phyloP scores from a whole-genome alignment of 208 protist species.

The Acanthamoeba culbertsoni region DNA sequence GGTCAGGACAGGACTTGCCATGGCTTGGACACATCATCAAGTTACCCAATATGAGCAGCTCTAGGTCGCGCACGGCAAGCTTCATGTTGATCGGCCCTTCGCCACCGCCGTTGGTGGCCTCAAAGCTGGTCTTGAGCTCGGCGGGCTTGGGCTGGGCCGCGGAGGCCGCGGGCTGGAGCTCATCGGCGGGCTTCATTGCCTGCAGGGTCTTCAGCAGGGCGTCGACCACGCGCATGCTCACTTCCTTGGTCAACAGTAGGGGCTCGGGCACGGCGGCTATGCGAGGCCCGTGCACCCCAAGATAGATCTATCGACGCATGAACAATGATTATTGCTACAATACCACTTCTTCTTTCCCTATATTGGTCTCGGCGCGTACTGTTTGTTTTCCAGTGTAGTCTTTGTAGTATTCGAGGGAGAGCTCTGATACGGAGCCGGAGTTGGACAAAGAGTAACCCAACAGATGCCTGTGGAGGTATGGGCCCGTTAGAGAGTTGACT shows the following conservation, averaged over 20 bases:
- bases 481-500: not conserved
- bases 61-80: not conserved
- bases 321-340: not conserved
- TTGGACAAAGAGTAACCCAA: not conserved
- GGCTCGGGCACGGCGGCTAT: not conserved
- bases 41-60: not conserved
- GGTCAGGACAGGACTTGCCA: not conserved
- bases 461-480: not conserved
- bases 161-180: not conserved
- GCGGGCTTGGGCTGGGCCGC: not conserved
- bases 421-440: not conserved
- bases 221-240: not conserved
- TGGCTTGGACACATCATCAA: not conserved
- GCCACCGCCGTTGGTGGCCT: not conserved
- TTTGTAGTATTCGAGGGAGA: slow-evolving; percentile 1
- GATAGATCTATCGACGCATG: not conserved
- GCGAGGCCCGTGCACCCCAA: not conserved
- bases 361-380: no score
- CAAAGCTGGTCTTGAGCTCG: not conserved
- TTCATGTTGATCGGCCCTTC: slow-evolving; percentile 38
- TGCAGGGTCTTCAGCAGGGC: slow-evolving; percentile 36
- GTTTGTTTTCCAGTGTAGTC: slow-evolving; percentile 3
- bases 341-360: no score
- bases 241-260: not conserved
- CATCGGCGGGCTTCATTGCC: not conserved